phyloP scores from a whole-genome alignment of 164 flowering plant genomes.

The Annona squamosa region DNA sequence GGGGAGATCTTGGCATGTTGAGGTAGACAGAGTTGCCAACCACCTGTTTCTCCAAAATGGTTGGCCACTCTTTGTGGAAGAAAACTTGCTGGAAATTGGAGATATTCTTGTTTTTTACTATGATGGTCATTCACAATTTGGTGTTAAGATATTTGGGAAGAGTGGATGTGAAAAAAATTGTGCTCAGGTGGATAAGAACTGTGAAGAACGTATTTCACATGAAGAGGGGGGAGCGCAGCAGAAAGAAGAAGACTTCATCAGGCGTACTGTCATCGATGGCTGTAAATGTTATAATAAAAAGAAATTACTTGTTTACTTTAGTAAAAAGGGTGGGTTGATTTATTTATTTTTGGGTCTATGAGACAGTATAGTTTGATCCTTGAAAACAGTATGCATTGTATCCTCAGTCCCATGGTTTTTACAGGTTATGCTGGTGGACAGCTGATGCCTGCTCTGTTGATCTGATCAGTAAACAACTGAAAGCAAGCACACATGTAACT shows the following conservation, averaged over 20 bases:
- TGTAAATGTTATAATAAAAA: background rate
- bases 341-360: background rate
- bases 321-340: slow-evolving; percentile 5
- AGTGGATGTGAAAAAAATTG: slow-evolving; percentile 22
- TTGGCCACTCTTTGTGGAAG: slow-evolving; percentile 20
- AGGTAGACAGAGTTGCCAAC: slow-evolving; percentile 6
- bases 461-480: background rate
- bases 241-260: background rate
- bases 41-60: slow-evolving; percentile 17
- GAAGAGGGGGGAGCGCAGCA: background rate
- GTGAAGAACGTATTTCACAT: background rate
- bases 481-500: background rate
- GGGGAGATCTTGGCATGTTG: slow-evolving; percentile 21
- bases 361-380: background rate
- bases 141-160: slow-evolving; percentile 17
- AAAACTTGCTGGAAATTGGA: slow-evolving; percentile 12
- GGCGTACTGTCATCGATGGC: no score
- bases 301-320: background rate
- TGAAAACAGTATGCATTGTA: background rate
- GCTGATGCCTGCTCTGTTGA: background rate
- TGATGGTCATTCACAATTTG: slow-evolving; percentile 12
- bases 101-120: slow-evolving; percentile 23
- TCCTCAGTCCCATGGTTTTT: background rate
- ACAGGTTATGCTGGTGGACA: background rate
- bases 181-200: background rate